Evolutionary conservation across 495 filamentous ascomycete genomes (phyloP).

Genomic region (Talaromyces adpressus): DNA sequence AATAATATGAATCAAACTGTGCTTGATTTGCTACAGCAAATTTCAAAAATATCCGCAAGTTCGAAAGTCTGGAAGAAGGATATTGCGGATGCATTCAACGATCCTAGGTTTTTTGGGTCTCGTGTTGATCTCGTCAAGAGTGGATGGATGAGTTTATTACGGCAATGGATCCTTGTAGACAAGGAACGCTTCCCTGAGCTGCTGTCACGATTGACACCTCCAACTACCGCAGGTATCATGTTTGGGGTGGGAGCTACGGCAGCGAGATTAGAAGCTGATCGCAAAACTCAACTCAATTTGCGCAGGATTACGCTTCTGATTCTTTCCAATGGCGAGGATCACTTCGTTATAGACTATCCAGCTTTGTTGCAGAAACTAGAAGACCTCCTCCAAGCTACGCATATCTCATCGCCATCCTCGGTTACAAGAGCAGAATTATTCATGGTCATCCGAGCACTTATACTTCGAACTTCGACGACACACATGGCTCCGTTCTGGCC

Average conservation of each 20-base stretch:
- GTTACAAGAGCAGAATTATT: conserved; percentile 82
- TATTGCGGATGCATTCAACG: conserved; percentile 83
- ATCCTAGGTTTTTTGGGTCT: conserved; percentile 71
- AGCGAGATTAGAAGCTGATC: conserved; percentile 88
- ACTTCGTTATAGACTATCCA: conserved; percentile 69
- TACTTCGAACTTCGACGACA: conserved; percentile 65
- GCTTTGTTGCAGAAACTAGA: conserved; percentile 74
- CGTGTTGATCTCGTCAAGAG: conserved; percentile 56
- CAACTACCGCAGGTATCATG: conserved; percentile 92
- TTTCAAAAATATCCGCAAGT: conserved; percentile 67
- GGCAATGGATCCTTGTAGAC: conserved; percentile 74
- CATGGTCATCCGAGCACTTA: conserved; percentile 76
- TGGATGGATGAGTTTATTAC: conserved; percentile 76
- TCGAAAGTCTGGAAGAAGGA: conserved; percentile 94
- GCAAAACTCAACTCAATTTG: conserved; percentile 85
- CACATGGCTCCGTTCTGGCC: conserved; percentile 86
- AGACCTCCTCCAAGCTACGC: conserved; percentile 79
- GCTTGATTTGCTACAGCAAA: conserved; percentile 67
- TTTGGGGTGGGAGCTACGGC: conserved; percentile 95
- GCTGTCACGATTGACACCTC: conserved; percentile 67
- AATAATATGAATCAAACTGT: conserved; percentile 70
- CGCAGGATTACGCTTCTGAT: conserved; percentile 73
- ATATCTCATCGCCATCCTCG: conserved; percentile 85
- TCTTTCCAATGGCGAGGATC: conserved; percentile 65
- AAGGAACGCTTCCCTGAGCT: conserved; percentile 84